These are phyloP conservation scores for Botrytis porri DNA, from an alignment of 2,329 filamentous ascomycete species.

Conservation along the genomic window DNA sequence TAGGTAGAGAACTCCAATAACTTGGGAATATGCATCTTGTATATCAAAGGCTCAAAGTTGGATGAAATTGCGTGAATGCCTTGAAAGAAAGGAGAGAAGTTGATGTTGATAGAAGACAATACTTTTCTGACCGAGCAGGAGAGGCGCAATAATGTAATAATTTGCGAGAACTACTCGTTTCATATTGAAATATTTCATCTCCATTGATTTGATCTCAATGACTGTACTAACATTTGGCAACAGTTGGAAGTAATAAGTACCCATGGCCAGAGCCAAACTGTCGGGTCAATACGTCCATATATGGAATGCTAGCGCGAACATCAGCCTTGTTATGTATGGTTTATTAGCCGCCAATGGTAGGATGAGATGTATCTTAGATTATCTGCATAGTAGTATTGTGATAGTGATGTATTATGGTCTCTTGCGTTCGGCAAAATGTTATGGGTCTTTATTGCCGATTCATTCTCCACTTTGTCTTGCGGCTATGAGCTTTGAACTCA, in stretches of 20 bases:
- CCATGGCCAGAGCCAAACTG: slow-evolving; percentile 11
- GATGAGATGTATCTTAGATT: background rate
- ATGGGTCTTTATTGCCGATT: background rate
- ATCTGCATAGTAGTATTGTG: background rate
- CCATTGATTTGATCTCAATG: background rate
- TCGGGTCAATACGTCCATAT: background rate
- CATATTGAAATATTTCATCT: background rate
- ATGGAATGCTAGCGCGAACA: background rate
- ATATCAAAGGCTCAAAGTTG: background rate
- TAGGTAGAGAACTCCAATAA: background rate
- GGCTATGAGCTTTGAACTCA: background rate
- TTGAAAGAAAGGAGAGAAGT: background rate
- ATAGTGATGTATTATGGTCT: slow-evolving; percentile 2
- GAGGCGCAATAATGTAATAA: background rate
- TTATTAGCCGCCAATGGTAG: background rate
- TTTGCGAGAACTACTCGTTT: slow-evolving; percentile 5
- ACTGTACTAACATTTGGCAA: background rate
- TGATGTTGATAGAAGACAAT: background rate
- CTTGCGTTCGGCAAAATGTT: background rate
- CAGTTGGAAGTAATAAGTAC: slow-evolving; percentile 9
- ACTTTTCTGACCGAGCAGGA: background rate
- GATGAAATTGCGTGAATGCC: too few relatives aligned
- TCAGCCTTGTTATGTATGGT: background rate
- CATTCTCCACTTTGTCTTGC: background rate
- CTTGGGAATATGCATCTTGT: slow-evolving; percentile 3